Base-by-base conservation (phyloP, 1,284 basidiomycete genomes). In the Ustilago lituana region DNA sequence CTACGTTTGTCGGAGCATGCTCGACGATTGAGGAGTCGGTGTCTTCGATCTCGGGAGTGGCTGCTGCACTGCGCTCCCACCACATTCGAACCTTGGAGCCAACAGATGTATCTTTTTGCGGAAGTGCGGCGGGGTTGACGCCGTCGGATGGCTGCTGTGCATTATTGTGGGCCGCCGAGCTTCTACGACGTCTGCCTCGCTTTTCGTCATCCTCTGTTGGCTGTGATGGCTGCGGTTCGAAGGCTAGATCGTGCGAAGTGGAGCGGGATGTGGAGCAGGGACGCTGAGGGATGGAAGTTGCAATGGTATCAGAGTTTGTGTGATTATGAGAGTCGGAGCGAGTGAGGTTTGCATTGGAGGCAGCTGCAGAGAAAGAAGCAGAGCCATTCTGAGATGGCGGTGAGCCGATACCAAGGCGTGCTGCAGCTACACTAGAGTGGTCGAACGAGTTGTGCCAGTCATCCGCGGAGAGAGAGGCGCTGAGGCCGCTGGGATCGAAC, bases 361-460 rank as follows among this genome's bases (percentile, higher is more conserved):
- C 47, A 3, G 57, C 39, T 12, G 40, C 20, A 12, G 63, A 66
- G 33, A 59, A 40, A 29, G 52, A 55, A 14, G 29, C 39, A 3
- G 60, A 69, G 19, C 53, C 53, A 19, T 63, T 20, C 17, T 62
- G 58, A 19, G 66, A 69, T 5, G 58, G 41, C 9, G 54, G 57
- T 10, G 68, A 65, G 20, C 58, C 59, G 44, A 71, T 71, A 31
- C 68, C 68, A 10, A 71, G 55, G 17, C 68, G 68, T 6, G 55
- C 58, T 8, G 68, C 68, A 27, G 68, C 68, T 62, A 66, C 59
- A 50, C 68, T 66, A 37, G 14, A 36, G 55, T 58, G 63, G 26
- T 71, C 68, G 43, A 71, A 66, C 26, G 62, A 66, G 45, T 52
- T 54, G 33, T 65, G 62, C 68, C 68, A 71, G 55, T 71, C 68